Percentiles rank a stretch among this genome's conserved stretches.
These are phyloP conservation scores for Puccinia polysora DNA, from an alignment of 1,284 basidiomycete species.

Conservation along the genomic window DNA sequence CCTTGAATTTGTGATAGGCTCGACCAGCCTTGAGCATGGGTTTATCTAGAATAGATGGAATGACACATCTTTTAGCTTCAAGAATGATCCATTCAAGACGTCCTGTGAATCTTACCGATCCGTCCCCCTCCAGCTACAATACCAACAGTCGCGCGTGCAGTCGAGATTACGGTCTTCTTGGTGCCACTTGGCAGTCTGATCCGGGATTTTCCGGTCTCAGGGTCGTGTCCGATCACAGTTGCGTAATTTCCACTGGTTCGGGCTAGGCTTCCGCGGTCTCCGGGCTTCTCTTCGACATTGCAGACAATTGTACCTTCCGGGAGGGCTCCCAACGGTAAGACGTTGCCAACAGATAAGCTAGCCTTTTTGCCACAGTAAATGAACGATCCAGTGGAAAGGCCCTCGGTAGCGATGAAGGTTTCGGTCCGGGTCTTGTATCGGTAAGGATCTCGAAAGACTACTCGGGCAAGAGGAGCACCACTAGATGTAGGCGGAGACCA, in stretches of 20 bases:
- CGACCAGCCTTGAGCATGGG: conserved; percentile 93
- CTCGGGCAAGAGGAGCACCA: conserved; percentile 95
- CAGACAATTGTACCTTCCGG: conserved; percentile 99
- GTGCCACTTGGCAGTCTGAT: conserved; percentile 87
- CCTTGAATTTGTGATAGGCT: conserved; percentile 81
- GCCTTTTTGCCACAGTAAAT: conserved; percentile 99
- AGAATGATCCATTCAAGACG: conserved; percentile 45
- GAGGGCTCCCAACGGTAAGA: conserved; percentile 84
- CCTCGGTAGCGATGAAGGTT: conserved; percentile 98
- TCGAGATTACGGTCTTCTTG: conserved; percentile 87
- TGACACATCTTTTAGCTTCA: conserved; percentile 44
- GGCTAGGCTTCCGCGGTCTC: conserved; percentile 94
- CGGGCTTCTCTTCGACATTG: conserved; percentile 98
- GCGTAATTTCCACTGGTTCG: conserved; percentile 99
- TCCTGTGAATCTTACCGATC: conserved; percentile 59
- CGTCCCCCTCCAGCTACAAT: conserved; percentile 98
- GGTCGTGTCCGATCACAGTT: conserved; percentile 93
- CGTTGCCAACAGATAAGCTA: conserved; percentile 87
- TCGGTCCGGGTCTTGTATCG: conserved; percentile 97
- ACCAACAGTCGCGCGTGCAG: conserved; percentile 85
- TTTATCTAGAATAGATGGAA: conserved; percentile 63
- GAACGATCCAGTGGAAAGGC: conserved; percentile 95
- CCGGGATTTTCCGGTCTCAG: conserved; percentile 88
- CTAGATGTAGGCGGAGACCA: too few relatives aligned
- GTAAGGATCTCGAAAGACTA: conserved; percentile 99